Percentiles rank a stretch among this genome's conserved stretches.
phyloP scores from a whole-genome alignment of 768 basidiomycete genomes.

The Pleurotus salmoneostramineus region DNA sequence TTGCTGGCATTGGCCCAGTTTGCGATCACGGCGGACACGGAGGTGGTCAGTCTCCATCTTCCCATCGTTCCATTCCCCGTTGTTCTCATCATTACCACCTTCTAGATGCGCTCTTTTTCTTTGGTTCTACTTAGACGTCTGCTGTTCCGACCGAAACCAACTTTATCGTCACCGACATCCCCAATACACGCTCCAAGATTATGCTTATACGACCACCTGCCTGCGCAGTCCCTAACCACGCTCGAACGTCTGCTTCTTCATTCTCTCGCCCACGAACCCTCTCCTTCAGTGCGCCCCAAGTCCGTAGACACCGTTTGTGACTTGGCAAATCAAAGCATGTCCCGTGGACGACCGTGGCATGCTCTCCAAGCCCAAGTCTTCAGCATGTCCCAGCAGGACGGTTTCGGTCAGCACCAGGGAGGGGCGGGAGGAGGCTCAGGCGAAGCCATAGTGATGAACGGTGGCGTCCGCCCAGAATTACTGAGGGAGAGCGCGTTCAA shows the following conservation, averaged over 20 bases:
- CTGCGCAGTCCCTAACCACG: constrained; percentile 57
- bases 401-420: constrained; percentile 4
- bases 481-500: constrained; percentile 63
- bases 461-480: constrained; percentile 16
- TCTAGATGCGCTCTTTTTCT: constrained; percentile 82
- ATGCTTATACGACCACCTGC: constrained; percentile 77
- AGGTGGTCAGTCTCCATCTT: constrained; percentile 55
- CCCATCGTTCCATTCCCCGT: not conserved
- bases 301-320: constrained; percentile 75
- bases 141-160: constrained; percentile 59
- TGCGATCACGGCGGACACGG: constrained; percentile 71
- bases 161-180: constrained; percentile 12
- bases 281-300: constrained; percentile 59
- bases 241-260: constrained; percentile 73
- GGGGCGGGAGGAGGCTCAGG: constrained; percentile 11
- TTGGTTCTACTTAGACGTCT: constrained; percentile 77
- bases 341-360: constrained; percentile 77
- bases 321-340: constrained; percentile 71
- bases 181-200: constrained; percentile 28
- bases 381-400: constrained; percentile 47
- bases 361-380: constrained; percentile 72
- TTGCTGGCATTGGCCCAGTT: constrained; percentile 78
- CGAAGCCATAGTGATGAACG: constrained; percentile 9
- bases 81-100: constrained; percentile 2
- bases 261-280: constrained; percentile 59